These are phyloP conservation scores for Saccharomycopsis vini DNA, from an alignment of 805 yeast species.

Conservation along the genomic window DNA sequence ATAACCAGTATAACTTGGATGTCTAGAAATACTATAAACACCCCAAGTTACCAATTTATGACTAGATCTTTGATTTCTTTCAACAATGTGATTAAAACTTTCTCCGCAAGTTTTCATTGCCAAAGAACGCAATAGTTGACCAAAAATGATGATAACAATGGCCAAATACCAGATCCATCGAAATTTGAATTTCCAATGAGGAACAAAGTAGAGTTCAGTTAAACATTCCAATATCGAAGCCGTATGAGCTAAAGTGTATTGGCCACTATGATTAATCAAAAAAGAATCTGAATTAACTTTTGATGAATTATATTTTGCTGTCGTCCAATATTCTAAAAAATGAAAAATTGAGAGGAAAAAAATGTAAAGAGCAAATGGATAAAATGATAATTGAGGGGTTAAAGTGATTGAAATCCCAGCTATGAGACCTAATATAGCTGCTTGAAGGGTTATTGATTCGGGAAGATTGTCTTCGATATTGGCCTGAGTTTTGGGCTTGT, in stretches of 20 bases:
- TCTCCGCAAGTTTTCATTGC: slow-evolving; percentile 87
- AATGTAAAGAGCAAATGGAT: slow-evolving; percentile 39
- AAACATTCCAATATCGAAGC: slow-evolving; percentile 44
- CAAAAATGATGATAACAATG: slow-evolving; percentile 36
- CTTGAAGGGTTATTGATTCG: slow-evolving; percentile 35
- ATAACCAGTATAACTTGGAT: slow-evolving; percentile 89
- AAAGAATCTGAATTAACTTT: slow-evolving; percentile 66
- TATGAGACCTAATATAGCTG: slow-evolving; percentile 35
- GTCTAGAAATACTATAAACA: slow-evolving; percentile 58
- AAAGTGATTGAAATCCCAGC: slow-evolving; percentile 29
- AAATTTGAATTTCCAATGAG: slow-evolving; percentile 26
- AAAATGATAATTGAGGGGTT: slow-evolving; percentile 24
- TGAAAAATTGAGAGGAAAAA: slow-evolving; percentile 57
- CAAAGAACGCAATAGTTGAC: slow-evolving; percentile 59
- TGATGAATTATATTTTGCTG: slow-evolving; percentile 62
- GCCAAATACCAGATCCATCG: slow-evolving; percentile 32
- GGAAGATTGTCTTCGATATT: slow-evolving; percentile 33
- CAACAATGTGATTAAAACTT: slow-evolving; percentile 79
- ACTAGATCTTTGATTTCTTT: slow-evolving; percentile 34
- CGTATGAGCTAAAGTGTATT: slow-evolving; percentile 49
- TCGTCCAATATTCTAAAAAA: slow-evolving; percentile 69
- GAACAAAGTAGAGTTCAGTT: slow-evolving; percentile 35
- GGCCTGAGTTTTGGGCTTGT: neutral
- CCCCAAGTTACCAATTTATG: slow-evolving; percentile 73
- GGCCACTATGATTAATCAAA: slow-evolving; percentile 52